phyloP scores from a whole-genome alignment of 2,329 filamentous ascomycete genomes.

The Pseudovirgaria hyperparasitica region DNA sequence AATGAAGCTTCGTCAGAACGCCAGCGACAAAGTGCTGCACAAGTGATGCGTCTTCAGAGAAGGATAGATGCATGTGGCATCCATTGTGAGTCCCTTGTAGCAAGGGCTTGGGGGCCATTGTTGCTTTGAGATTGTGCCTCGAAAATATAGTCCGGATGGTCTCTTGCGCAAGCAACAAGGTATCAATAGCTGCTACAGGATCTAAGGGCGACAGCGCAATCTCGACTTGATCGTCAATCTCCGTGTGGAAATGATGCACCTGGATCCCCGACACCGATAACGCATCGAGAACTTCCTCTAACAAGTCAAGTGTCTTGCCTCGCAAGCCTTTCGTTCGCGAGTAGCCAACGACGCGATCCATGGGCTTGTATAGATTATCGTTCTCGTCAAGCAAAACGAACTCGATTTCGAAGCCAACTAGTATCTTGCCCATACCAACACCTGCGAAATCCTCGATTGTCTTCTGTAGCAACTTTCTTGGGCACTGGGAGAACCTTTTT shows the following conservation, averaged over 20 bases:
- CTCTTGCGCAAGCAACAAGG: slow-evolving; percentile 2
- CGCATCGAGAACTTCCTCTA: too few relatives aligned
- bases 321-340: too few relatives aligned
- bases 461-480: too few relatives aligned
- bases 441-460: too few relatives aligned
- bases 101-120: background rate
- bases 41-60: background rate
- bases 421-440: too few relatives aligned
- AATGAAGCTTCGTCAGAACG: background rate
- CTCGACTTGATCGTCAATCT: slow-evolving; percentile 1
- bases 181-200: slow-evolving; percentile 3
- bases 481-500: too few relatives aligned
- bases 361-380: too few relatives aligned
- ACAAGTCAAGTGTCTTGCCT: too few relatives aligned
- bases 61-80: slow-evolving; percentile 1
- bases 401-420: too few relatives aligned
- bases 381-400: too few relatives aligned
- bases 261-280: too few relatives aligned
- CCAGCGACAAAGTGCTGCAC: slow-evolving; percentile 1
- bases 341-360: too few relatives aligned
- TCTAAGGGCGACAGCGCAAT: background rate
- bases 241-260: slow-evolving; percentile 2
- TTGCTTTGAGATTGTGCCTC: background rate
- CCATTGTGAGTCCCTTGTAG: slow-evolving; percentile 1
- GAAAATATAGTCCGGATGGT: slow-evolving; percentile 1